These are phyloP conservation scores for Malus hybrid DNA, from an alignment of 331 rosid species.

Conservation along the genomic window DNA sequence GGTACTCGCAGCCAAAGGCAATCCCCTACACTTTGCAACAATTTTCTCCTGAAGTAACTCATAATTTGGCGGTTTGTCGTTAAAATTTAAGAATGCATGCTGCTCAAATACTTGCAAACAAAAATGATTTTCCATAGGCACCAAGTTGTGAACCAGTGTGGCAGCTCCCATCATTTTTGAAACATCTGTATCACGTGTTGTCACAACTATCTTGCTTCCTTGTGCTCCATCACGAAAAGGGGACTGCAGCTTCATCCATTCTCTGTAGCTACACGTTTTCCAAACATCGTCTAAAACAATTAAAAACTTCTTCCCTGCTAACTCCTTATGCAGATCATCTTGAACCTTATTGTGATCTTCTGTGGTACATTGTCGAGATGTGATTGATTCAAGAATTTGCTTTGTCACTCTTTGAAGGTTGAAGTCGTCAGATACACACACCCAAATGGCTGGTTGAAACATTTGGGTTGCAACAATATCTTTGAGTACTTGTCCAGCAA, in stretches of 20 bases:
- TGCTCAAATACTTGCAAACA: constrained; percentile 1
- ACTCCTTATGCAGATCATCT: neutral
- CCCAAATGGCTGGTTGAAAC: constrained; percentile 10
- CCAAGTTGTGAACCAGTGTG: neutral
- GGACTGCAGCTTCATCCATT: neutral
- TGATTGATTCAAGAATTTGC: neutral
- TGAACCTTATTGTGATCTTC: neutral
- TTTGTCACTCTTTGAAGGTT: neutral
- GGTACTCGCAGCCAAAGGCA: constrained; percentile 2
- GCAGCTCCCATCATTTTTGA: constrained; percentile 6
- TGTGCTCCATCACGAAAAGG: neutral
- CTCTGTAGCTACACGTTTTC: neutral
- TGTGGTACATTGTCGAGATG: neutral
- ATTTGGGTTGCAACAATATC: neutral
- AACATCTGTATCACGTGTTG: constrained; percentile 2
- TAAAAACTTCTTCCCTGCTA: neutral
- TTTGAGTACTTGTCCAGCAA: neutral
- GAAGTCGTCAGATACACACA: constrained; percentile 9
- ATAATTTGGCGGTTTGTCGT: too few relatives aligned
- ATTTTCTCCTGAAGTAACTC: neutral
- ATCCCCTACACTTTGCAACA: constrained; percentile 1
- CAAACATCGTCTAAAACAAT: constrained; percentile 11
- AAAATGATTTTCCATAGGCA: neutral
- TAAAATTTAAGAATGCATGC: neutral
- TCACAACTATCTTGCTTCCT: constrained; percentile 14